These are phyloP conservation scores for Lachnellula subtilissima DNA, from an alignment of 2,329 filamentous ascomycete species.

Conservation along the genomic window DNA sequence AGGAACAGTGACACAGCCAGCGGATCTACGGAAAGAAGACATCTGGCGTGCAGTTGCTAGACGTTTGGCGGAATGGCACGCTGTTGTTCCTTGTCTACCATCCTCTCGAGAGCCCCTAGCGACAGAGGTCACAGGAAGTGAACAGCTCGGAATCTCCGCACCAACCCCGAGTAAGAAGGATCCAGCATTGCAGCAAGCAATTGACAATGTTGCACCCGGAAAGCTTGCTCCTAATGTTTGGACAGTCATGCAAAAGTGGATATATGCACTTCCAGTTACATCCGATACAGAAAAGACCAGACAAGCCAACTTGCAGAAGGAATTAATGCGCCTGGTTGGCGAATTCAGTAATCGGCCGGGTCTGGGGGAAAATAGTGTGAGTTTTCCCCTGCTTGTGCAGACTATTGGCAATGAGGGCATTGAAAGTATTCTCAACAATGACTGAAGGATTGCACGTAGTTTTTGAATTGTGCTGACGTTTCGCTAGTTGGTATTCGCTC, in stretches of 20 bases:
- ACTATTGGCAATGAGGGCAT: neutral
- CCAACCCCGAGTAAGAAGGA: constrained; percentile 31
- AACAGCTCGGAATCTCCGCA: constrained; percentile 24
- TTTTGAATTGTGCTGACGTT: constrained; percentile 16
- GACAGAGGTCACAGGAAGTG: constrained; percentile 36
- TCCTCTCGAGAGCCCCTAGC: constrained; percentile 25
- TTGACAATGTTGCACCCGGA: constrained; percentile 53
- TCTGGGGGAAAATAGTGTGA: constrained; percentile 69
- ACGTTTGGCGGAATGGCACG: constrained; percentile 90
- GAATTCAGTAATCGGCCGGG: constrained; percentile 73
- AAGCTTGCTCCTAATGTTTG: constrained; percentile 82
- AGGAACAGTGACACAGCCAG: constrained; percentile 72
- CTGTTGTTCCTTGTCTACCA: constrained; percentile 56
- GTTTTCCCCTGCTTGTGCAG: constrained; percentile 29
- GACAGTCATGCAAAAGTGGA: constrained; percentile 96
- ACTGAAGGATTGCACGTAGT: neutral
- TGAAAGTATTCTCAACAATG: neutral
- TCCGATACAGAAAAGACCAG: constrained; percentile 66
- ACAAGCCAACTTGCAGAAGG: constrained; percentile 64
- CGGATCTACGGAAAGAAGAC: constrained; percentile 69
- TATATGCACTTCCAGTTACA: constrained; percentile 71
- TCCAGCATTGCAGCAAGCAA: constrained; percentile 38
- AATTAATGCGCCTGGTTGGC: constrained; percentile 65
- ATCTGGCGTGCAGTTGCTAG: constrained; percentile 81
- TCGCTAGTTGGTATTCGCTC: constrained; percentile 76